Base-by-base conservation (phyloP, 495 filamentous ascomycete genomes). In the Aspergillus hancockii region DNA sequence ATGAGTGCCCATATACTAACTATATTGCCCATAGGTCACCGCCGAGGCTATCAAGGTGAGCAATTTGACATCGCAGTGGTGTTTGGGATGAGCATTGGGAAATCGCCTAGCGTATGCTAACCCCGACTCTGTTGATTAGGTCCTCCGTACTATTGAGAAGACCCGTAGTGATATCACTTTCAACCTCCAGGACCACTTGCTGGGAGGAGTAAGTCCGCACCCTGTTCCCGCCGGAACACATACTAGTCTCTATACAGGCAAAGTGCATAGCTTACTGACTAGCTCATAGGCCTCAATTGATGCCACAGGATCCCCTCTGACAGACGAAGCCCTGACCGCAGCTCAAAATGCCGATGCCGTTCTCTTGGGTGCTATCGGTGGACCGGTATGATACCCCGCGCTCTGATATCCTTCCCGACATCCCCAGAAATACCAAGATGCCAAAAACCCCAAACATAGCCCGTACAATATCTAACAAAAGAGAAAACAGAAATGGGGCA, bases 321-420 rank as follows among this genome's bases (percentile, higher is more conserved):
- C 93, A 43, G 90, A 93, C 59, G 84, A 88, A 62, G 92, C 94
- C 60, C 88, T 98, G 61, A 73, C 74, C 9, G 93, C 92, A 13
- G 93, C 93, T 60, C 95, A 96, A 78, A 78, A 83, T 46, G 93
- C 95, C 53, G 92, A 98, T 71, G 94, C 93, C 32, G 87, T 98
- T 54, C 83, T 98, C 56, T 85, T 98, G 32, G 94, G 94, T 55
- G 94, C 94, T 59, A 96, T 98, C 67, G 94, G 94, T 64, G 94
- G 94, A 41, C 94, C 94, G 16, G 86, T 89, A 85, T 52, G 80
- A n/a, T 1, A 47, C 43, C 43, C 16, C 43, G 19, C 25, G 25
- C 25, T 74, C 49, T 23, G 23, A 30, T 19, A 32, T 47, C 57
- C 41, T 28, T 41, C 52, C 38, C 23, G 23, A 28, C 43, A 52